phyloP scores from a whole-genome alignment of 1,284 basidiomycete genomes.

The Puccinia brachypodii region DNA sequence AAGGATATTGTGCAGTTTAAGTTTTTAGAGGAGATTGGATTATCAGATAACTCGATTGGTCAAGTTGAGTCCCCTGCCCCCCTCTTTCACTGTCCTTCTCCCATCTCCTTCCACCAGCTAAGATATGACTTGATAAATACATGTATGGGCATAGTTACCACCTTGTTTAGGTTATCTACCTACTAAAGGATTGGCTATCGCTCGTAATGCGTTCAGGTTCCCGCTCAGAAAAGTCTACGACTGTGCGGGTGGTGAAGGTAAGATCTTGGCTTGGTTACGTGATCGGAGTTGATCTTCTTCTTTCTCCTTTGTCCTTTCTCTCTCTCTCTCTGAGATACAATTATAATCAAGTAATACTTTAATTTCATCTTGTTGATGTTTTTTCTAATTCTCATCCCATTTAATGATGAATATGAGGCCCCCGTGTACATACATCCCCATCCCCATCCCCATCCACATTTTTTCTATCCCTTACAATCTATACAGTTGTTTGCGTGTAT shows the following conservation, averaged over 20 bases:
- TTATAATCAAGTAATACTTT: background rate
- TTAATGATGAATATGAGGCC: too few relatives aligned
- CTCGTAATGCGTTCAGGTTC: conserved; percentile 36
- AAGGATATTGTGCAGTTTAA: background rate
- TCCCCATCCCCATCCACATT: too few relatives aligned
- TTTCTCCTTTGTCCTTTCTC: background rate
- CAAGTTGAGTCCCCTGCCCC: conserved; percentile 1
- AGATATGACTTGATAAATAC: background rate
- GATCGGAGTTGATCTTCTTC: background rate
- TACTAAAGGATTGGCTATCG: background rate
- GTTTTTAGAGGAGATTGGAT: conserved; percentile 11
- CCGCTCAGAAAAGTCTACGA: conserved; percentile 43
- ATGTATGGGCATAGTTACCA: conserved; percentile 17
- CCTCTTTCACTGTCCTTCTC: background rate
- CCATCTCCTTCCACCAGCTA: background rate
- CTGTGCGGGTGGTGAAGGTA: conserved; percentile 2
- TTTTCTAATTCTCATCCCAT: too few relatives aligned
- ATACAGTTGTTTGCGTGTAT: too few relatives aligned
- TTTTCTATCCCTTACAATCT: too few relatives aligned
- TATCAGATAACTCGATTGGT: conserved; percentile 15
- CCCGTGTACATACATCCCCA: too few relatives aligned
- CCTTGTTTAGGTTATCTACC: conserved; percentile 13
- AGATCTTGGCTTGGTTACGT: conserved; percentile 23
- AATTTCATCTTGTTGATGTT: background rate
- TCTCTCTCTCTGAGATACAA: background rate